Conservation (phyloP, 1,139 yeast species). For the Lodderomyces jiufengensis region DNA sequence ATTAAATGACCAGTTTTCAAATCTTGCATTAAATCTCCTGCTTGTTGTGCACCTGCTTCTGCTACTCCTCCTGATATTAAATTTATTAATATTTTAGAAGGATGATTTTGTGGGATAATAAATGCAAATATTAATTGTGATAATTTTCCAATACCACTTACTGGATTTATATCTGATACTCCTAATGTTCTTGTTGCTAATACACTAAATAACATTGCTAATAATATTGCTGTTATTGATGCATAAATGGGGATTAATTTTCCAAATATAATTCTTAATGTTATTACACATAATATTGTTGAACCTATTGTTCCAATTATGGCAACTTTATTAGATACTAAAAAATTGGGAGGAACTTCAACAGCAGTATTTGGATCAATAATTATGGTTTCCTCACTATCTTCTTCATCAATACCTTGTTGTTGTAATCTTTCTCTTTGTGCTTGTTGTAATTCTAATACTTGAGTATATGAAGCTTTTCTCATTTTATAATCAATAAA, state of each 20-base stretch:
- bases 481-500: slow-evolving; percentile 5
- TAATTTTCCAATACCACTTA: slow-evolving; percentile 91
- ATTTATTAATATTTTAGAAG: slow-evolving; percentile 79
- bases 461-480: slow-evolving; percentile 4
- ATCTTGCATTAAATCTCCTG: slow-evolving; percentile 97
- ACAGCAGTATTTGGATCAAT: slow-evolving; percentile 18
- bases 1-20: slow-evolving; percentile 88
- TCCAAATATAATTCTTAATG: slow-evolving; percentile 69
- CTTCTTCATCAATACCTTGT: slow-evolving; percentile 1
- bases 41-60: slow-evolving; percentile 99
- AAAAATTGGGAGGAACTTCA: slow-evolving; percentile 29
- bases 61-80: slow-evolving; percentile 95
- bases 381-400: not conserved
- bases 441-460: slow-evolving; percentile 12
- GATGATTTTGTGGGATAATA: slow-evolving; percentile 70
- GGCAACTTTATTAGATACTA: slow-evolving; percentile 52
- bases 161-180: slow-evolving; percentile 95
- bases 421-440: slow-evolving; percentile 7
- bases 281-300: slow-evolving; percentile 59
- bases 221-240: slow-evolving; percentile 58
- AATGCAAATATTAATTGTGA: slow-evolving; percentile 86
- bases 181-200: slow-evolving; percentile 93
- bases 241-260: slow-evolving; percentile 68
- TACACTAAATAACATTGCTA: slow-evolving; percentile 77
- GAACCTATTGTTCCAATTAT: slow-evolving; percentile 61